These are phyloP conservation scores for Colletotrichum sojae DNA, from an alignment of 2,329 filamentous ascomycete genomes.

Conservation along the genomic window DNA sequence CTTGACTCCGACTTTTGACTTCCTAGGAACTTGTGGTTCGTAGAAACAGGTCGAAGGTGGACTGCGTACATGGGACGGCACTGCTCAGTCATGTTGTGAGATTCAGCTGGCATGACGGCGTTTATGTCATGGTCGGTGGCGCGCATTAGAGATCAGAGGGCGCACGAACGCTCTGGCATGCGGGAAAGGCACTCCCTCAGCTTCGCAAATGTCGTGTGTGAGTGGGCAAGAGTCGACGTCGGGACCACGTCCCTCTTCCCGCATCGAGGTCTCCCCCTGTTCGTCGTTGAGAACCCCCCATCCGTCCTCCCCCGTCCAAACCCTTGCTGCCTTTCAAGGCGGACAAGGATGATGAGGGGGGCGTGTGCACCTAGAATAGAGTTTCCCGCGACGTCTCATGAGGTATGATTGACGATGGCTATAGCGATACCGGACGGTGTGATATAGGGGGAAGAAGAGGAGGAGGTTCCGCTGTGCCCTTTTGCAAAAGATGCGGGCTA, in stretches of 20 bases:
- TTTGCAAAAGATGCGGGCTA: not conserved
- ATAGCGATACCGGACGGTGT: slow-evolving; percentile 13
- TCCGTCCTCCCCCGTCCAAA: no score
- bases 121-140: slow-evolving; percentile 13
- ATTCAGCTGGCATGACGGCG: not conserved
- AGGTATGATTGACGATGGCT: slow-evolving; percentile 31
- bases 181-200: no score
- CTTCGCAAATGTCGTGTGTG: not conserved
- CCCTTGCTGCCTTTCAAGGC: not conserved
- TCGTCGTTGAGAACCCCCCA: no score
- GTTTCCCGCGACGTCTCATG: slow-evolving; percentile 37
- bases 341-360: slow-evolving; percentile 18
- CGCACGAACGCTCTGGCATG: no score
- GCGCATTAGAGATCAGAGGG: slow-evolving; percentile 17
- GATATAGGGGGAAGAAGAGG: not conserved
- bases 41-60: no score
- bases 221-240: not conserved
- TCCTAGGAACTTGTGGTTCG: no score
- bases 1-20: not conserved
- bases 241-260: no score
- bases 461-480: not conserved
- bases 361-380: slow-evolving; percentile 4
- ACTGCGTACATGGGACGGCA: no score
- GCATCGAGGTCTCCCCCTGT: no score
- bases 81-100: no score